Evolutionary conservation across 2,329 filamentous ascomycete genomes (phyloP), one percentile per base, ranked within the genome.

Genomic region (Hirsutella thompsonii): DNA sequence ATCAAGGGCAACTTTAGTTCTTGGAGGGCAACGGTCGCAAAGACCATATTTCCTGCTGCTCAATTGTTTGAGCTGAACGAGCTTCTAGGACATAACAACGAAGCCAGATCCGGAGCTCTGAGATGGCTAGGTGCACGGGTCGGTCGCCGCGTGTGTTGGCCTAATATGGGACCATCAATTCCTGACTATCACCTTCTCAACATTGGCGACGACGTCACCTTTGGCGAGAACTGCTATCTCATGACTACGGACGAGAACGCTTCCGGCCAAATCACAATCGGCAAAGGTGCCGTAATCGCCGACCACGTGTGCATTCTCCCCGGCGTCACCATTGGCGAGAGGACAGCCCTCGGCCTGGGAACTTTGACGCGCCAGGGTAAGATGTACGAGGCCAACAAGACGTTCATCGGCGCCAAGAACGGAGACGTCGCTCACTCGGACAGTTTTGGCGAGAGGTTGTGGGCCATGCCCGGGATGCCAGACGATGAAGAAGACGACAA

Each of bases 121-220:
- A 60, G 72, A 10, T 54, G 66, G 39, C 55, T 76, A 20, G 72
- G 71, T 14, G 68, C 64, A 9, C 67, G 64, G 49, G 61, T 74
- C 29, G 72, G 72, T 20, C 60, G 63, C 47, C 61, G 67, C 6
- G 64, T 75, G 1, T 75, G 74, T 52, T 76, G 72, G 72, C 72
- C 72, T 3, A 70, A 71, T 5, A 72, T 66, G n/a, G 72, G 71
- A 1, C 72, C 71, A 1, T 57, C 56, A 1, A 65, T 75, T 21
- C 61, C 66, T 14, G 69, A 76, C 46, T 76, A 73, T 45, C 68
- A 74, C 44, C 56, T 76, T 1, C 47, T 76, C 13, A 64, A 75
- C 21, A 62, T 76, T 45, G 73, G 72, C 8, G 65, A 75, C 42
- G 68, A 76, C 51, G 72, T 76, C 13, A 70, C 75, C 13, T 75